Percentiles rank a stretch among this genome's conserved stretches.
These are phyloP conservation scores for Pseudocercospora pini-densiflorae DNA, from an alignment of 2,329 filamentous ascomycete genomes.

Conservation along the genomic window DNA sequence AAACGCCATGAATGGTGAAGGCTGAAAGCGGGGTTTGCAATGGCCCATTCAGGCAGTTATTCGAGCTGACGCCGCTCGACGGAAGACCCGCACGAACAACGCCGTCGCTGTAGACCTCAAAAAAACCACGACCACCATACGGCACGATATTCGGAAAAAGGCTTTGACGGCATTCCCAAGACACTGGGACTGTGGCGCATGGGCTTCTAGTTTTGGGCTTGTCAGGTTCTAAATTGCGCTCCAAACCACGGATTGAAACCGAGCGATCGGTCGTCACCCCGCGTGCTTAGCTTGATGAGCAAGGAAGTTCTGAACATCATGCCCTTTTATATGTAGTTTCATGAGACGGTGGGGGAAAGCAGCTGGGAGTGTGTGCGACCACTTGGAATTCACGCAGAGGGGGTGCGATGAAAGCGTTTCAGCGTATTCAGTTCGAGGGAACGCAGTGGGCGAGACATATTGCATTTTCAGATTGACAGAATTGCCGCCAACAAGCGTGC, in stretches of 20 bases:
- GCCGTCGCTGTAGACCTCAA: not conserved
- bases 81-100: not conserved
- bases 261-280: not conserved
- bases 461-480: slow-evolving; percentile 10
- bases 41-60: not conserved
- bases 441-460: slow-evolving; percentile 1
- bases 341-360: not conserved
- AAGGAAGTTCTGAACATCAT: not conserved
- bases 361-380: not conserved
- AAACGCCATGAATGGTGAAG: slow-evolving; percentile 20
- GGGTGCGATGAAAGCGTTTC: not conserved
- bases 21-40: slow-evolving; percentile 5
- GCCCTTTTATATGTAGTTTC: not conserved
- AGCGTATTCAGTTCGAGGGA: not conserved
- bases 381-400: not conserved
- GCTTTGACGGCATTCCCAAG: not conserved
- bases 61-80: slow-evolving; percentile 1
- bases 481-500: slow-evolving; percentile 7
- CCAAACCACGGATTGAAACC: slow-evolving; percentile 1
- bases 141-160: not conserved
- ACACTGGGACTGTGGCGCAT: slow-evolving; percentile 1
- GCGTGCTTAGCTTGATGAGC: not conserved
- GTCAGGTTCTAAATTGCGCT: not conserved
- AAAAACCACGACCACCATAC: not conserved
- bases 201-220: not conserved